Evolutionary conservation across 2,329 filamentous ascomycete species (phyloP).

Genomic region (Didymella keratinophila): DNA sequence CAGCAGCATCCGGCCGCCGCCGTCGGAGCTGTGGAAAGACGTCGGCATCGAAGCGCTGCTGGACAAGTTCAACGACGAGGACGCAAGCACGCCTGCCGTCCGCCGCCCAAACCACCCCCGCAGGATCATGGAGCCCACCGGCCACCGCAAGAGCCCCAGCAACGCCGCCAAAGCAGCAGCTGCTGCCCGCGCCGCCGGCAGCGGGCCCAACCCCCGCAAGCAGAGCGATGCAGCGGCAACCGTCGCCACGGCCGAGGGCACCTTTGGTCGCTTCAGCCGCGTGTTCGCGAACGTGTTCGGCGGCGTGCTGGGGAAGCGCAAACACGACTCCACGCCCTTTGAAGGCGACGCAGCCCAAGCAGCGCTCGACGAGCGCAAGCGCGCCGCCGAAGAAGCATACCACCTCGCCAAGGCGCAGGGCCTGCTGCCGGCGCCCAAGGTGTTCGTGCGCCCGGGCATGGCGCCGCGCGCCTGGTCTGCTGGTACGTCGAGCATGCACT

Average conservation of each 20-base stretch:
- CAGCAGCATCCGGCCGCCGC: slow-evolving; percentile 41
- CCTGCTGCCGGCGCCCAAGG: slow-evolving; percentile 45
- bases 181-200: neutral
- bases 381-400: slow-evolving; percentile 43
- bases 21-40: slow-evolving; percentile 41
- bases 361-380: slow-evolving; percentile 37
- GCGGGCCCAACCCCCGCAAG: slow-evolving; percentile 9
- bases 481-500: slow-evolving; percentile 4
- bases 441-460: slow-evolving; percentile 39
- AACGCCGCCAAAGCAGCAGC: neutral
- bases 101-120: slow-evolving; percentile 1
- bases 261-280: slow-evolving; percentile 41
- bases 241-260: slow-evolving; percentile 27
- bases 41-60: slow-evolving; percentile 36
- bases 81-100: slow-evolving; percentile 25
- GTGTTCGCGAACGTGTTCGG: slow-evolving; percentile 37
- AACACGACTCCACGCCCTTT: slow-evolving; percentile 20
- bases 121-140: slow-evolving; percentile 2
- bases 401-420: slow-evolving; percentile 43
- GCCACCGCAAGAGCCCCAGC: neutral
- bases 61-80: slow-evolving; percentile 38
- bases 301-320: slow-evolving; percentile 43
- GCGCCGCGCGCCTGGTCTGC: slow-evolving; percentile 18
- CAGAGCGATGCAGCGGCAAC: slow-evolving; percentile 12
- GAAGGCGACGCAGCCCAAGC: slow-evolving; percentile 13